phyloP scores from a whole-genome alignment of 73 alveolate genomes.

The Blepharisma stoltei region DNA sequence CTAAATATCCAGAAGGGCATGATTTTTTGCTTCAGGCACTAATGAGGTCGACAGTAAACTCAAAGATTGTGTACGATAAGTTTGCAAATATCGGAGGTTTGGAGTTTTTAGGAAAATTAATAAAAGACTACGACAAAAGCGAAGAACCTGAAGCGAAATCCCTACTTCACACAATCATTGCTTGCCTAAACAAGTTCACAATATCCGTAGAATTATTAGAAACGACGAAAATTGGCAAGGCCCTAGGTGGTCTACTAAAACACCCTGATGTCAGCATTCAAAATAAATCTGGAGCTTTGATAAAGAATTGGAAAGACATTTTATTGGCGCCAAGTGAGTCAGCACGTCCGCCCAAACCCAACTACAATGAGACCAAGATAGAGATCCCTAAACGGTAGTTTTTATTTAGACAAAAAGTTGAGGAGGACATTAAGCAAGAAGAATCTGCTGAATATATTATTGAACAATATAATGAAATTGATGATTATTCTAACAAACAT shows the following conservation, averaged over 20 bases:
- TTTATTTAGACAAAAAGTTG: constrained; percentile 1
- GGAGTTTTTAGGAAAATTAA: neutral
- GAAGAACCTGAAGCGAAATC: neutral
- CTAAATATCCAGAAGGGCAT: neutral
- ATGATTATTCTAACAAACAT: neutral
- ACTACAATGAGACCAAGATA: neutral
- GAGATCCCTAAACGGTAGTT: neutral
- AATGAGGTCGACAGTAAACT: neutral
- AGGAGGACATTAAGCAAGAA: neutral
- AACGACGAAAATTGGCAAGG: constrained; percentile 17
- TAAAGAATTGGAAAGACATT: neutral
- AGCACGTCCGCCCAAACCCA: neutral
- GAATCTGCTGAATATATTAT: neutral
- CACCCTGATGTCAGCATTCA: neutral
- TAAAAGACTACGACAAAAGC: neutral
- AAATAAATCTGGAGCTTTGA: neutral
- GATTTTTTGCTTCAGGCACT: neutral
- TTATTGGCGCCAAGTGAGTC: neutral
- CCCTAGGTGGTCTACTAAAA: neutral
- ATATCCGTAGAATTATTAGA: neutral
- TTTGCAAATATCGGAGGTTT: constrained; percentile 1
- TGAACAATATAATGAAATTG: neutral
- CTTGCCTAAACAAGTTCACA: constrained; percentile 21
- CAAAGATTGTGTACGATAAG: neutral
- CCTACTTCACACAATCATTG: constrained; percentile 7